phyloP scores from a whole-genome alignment of 306 rosid genomes.

The Chamaecrista fasciculata region DNA sequence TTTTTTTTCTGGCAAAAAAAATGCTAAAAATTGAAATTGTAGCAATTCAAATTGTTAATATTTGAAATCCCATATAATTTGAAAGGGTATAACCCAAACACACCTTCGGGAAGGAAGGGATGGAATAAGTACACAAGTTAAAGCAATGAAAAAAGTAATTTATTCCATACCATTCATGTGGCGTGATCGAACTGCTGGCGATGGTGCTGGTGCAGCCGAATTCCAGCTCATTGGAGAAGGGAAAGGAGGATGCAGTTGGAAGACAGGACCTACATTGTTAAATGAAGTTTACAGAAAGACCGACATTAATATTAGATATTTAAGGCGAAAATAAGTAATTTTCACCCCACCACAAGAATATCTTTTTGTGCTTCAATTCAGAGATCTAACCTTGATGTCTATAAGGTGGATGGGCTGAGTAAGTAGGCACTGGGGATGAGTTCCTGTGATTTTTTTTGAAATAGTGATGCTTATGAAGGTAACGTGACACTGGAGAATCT shows the following conservation, averaged over 20 bases:
- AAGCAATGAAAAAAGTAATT: conserved; percentile 17
- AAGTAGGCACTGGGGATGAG: conserved; percentile 37
- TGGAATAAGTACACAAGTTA: conserved; percentile 17
- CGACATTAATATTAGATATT: conserved; percentile 17
- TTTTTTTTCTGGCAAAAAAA: too few relatives aligned
- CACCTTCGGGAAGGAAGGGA: conserved; percentile 6
- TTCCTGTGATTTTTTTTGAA: not conserved
- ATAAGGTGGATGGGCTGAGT: conserved; percentile 45
- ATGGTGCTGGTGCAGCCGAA: conserved; percentile 52
- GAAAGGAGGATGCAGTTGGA: conserved; percentile 50
- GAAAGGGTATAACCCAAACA: too few relatives aligned
- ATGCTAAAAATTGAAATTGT: too few relatives aligned
- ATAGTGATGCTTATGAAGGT: conserved; percentile 34
- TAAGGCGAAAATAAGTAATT: conserved; percentile 16
- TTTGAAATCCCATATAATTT: too few relatives aligned
- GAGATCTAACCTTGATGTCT: conserved; percentile 56
- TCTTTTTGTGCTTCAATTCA: conserved; percentile 2
- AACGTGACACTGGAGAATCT: conserved; percentile 40
- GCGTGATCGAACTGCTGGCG: conserved; percentile 45
- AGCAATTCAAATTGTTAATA: too few relatives aligned
- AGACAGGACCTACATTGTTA: conserved; percentile 44
- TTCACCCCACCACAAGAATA: not conserved
- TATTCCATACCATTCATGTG: conserved; percentile 47
- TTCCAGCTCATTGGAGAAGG: conserved; percentile 42
- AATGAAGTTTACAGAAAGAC: not conserved